Base-by-base conservation (phyloP, 2,329 filamentous ascomycete genomes). In the Nothophoma quercina region DNA sequence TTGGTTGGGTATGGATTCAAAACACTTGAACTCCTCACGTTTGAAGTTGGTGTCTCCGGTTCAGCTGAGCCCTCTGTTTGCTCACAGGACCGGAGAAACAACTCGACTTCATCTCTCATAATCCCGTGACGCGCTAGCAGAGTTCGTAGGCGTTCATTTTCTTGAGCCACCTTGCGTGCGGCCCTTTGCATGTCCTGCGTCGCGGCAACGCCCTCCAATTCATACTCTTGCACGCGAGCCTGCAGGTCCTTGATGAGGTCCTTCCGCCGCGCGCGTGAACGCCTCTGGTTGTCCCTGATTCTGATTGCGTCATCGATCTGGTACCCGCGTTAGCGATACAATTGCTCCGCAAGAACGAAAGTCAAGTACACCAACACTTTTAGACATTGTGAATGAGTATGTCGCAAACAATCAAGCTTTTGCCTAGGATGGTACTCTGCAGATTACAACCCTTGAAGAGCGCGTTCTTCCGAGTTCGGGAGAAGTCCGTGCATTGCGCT, bases 221-320 rank as follows among this genome's bases (percentile, higher is more conserved):
- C 86, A 68, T 83, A 89, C 36, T 78, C 73, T 28, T 84, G 81
- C 53, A 88, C 76, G 48, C 84, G 83, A 47, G 80, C 75, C 72
- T 91, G 88, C 21, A 91, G 80, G 41, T 87, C 84, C 55, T 85
- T 77, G 41, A 90, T 75, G 65, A 91, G 89, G 67, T 90, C 87
- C 75, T 87, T 88, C 59, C 85, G 82, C 23, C 88, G 82, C 23
- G 86, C 86, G 30, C 89, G 85, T 10, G 86, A 90, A 55, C 88
- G 85, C 42, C 89, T 81, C 69, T 91, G 89, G 66, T 91, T 92
- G 62, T 91, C 87, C 56, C 88, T 83, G 59, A 91, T 86, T 56
- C 88, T 85, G 10, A 53, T 54, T 4, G 63, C 46, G 34, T 51
- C 52, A 39, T 51, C 46, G 4, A 53, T 33, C 50, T 53, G 32